A percentile compares a stretch with the other conserved stretches of the same genome.
Evolutionary conservation across 2,329 filamentous ascomycete species (phyloP).

Genomic region (Penicillium brasilianum): DNA sequence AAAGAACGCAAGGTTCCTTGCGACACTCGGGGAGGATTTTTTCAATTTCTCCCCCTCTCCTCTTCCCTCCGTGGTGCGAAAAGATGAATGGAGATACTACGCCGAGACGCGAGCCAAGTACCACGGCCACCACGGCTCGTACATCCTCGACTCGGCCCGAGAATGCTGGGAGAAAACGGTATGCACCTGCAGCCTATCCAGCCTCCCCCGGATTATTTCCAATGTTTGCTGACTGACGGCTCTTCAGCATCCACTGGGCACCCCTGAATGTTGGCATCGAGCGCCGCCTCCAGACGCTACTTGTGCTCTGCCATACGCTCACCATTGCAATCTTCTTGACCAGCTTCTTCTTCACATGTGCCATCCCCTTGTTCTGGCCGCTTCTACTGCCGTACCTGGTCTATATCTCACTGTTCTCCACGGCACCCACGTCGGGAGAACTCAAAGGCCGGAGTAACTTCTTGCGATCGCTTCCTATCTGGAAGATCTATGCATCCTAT

Average conservation of each 20-base stretch:
- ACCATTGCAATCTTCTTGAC: constrained; percentile 73
- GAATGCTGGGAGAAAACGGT: constrained; percentile 23
- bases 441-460: constrained; percentile 76
- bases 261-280: constrained; percentile 75
- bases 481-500: constrained; percentile 89
- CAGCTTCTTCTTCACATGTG: constrained; percentile 87
- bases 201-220: not conserved
- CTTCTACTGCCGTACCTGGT: constrained; percentile 76
- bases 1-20: not conserved
- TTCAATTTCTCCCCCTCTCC: not conserved
- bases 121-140: not conserved
- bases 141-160: not conserved
- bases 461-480: constrained; percentile 74
- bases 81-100: constrained; percentile 23
- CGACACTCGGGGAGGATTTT: not conserved
- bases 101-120: not conserved
- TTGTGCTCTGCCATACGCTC: constrained; percentile 75
- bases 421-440: constrained; percentile 74
- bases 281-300: constrained; percentile 75
- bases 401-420: constrained; percentile 76
- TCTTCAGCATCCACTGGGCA: constrained; percentile 75
- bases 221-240: constrained; percentile 15
- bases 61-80: not conserved
- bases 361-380: constrained; percentile 92
- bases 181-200: constrained; percentile 8